Evolutionary conservation across 441 rosid genomes (phyloP).

Genomic region (Euphorbia celastroides): DNA sequence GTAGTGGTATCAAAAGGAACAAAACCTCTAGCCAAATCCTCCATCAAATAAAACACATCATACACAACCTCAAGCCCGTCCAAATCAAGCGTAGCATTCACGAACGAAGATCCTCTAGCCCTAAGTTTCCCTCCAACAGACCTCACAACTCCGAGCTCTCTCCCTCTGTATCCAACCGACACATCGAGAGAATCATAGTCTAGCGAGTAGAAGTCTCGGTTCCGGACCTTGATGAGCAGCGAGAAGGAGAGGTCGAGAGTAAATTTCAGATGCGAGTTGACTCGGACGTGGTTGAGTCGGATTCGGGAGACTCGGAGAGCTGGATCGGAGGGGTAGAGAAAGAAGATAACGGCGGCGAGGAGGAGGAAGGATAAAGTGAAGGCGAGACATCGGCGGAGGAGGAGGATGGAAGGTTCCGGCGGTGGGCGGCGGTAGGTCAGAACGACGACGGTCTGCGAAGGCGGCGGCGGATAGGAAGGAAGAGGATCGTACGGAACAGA

Average conservation of each 20-base stretch:
- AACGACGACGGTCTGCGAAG: conserved; percentile 39
- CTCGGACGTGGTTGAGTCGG: conserved; percentile 49
- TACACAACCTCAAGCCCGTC: conserved; percentile 60
- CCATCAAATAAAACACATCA: conserved; percentile 68
- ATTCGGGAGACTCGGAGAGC: conserved; percentile 42
- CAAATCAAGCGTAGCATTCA: conserved; percentile 64
- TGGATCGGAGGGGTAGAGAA: conserved; percentile 75
- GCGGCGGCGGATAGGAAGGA: conserved; percentile 20
- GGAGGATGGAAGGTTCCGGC: conserved; percentile 15
- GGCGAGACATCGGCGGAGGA: conserved; percentile 40
- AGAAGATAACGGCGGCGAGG: conserved; percentile 40
- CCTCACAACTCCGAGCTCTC: conserved; percentile 56
- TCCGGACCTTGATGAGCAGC: conserved; percentile 48
- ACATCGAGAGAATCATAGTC: conserved; percentile 48
- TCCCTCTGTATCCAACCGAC: conserved; percentile 67
- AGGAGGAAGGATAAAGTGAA: conserved; percentile 38
- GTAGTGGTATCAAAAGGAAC: conserved; percentile 57
- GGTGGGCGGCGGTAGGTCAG: conserved; percentile 34
- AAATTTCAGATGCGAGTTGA: conserved; percentile 36
- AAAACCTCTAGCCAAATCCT: conserved; percentile 56
- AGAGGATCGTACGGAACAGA: conserved; percentile 35
- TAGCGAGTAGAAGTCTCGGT: conserved; percentile 60
- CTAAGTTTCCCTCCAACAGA: conserved; percentile 52
- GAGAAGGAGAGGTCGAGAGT: conserved; percentile 65
- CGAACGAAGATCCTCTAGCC: conserved; percentile 58